These are phyloP conservation scores for Agaricales sp. DNA, from an alignment of 1,284 basidiomycete genomes.

Conservation along the genomic window DNA sequence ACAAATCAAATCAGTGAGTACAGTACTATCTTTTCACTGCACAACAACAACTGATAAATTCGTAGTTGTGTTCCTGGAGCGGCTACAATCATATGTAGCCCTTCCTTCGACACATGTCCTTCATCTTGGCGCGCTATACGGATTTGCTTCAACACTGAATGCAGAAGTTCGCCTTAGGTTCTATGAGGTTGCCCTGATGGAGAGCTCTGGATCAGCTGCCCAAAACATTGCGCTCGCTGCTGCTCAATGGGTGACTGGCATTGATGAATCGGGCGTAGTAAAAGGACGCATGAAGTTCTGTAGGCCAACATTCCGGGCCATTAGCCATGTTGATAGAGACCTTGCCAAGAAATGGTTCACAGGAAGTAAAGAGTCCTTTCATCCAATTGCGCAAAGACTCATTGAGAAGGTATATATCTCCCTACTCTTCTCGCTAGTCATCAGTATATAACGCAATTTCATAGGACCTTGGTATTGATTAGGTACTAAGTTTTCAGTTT, in stretches of 20 bases:
- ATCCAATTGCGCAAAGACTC: constrained; percentile 65
- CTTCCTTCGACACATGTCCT: constrained; percentile 46
- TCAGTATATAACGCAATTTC: constrained; percentile 5
- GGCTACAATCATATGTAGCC: constrained; percentile 42
- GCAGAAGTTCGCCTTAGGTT: constrained; percentile 68
- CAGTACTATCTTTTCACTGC: not conserved
- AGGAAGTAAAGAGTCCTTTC: constrained; percentile 48
- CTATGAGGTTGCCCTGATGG: constrained; percentile 52
- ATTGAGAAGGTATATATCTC: constrained; percentile 54
- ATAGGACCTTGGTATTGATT: not conserved
- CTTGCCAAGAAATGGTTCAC: constrained; percentile 55
- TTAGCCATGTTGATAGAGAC: constrained; percentile 44
- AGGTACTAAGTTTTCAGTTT: constrained; percentile 3
- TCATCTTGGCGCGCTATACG: constrained; percentile 48
- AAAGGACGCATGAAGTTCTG: constrained; percentile 83
- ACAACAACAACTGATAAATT: not conserved
- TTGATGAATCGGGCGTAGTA: constrained; percentile 44
- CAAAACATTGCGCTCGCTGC: constrained; percentile 38
- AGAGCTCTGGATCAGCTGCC: constrained; percentile 38
- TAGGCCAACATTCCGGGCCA: constrained; percentile 50
- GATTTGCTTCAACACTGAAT: constrained; percentile 41
- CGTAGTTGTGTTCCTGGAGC: constrained; percentile 68
- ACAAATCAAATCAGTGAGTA: constrained; percentile 58
- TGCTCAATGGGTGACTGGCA: constrained; percentile 61
- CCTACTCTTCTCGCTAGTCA: not conserved